Evolutionary conservation across 2,329 filamentous ascomycete species (phyloP), one percentile per base, ranked within the genome.

Genomic region (Fusarium scirpi): DNA sequence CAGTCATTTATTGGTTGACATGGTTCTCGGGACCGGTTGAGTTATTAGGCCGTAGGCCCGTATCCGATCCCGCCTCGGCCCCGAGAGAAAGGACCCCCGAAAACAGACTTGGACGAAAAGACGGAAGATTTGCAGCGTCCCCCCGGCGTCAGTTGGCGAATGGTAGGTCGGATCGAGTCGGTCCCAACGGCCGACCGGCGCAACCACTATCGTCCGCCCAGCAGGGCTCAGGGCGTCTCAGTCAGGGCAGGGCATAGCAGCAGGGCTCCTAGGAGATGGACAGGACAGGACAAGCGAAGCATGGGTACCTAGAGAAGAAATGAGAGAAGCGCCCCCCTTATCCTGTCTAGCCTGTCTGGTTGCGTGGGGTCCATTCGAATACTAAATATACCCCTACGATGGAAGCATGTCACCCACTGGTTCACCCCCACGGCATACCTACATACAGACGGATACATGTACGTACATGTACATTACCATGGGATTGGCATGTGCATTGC

Each of bases 111-210:
- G 48, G 29, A 53, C 67, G 24, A 65, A 62, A 63, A 52, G 61
- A 64, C 45, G 34, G 40, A 67, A 53, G 66, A 65, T 69, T 69
- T 48, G 44, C 54, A 46, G 24, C 43, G 38, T 41, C 41, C 41
- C 59, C 49, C 52, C 49, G 49, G 67, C 29, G 44, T 53, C 38
- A 43, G 49, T 45, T 71, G 53, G 63, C 44, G 58, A 65, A 65
- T 65, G 62, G 61, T 30, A 49, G 63, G 60, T 65, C 62, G 66
- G 69, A 72, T 74, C 71, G 54, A 58, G 62, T 72, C 67, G 55
- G 69, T 56, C 65, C 71, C 62, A 70, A 72, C 62, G 54, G 60
- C 60, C 48, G 40, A 53, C 59, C 44, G 63, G 67, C 52, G 59
- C 52, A 70, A 63, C 69, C 57, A 67, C 30, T 53, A 41, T 52